A percentile compares a stretch with the other conserved stretches of the same genome.
phyloP scores from a whole-genome alignment of 2,329 filamentous ascomycete genomes.

The Amylocarpus encephaloides region DNA sequence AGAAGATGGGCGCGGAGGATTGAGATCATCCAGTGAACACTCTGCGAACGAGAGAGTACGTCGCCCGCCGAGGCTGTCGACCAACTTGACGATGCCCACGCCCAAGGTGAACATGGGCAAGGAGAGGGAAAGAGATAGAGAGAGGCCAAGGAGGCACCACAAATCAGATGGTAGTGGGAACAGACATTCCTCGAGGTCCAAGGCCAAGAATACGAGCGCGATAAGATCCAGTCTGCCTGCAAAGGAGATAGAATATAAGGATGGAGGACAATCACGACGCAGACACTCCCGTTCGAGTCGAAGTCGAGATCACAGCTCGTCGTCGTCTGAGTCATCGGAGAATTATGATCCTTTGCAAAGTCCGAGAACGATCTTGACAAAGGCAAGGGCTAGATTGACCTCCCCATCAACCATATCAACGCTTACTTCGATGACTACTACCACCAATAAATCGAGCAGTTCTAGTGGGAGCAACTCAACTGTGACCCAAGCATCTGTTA shows the following conservation, averaged over 20 bases:
- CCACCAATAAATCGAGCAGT: constrained; percentile 33
- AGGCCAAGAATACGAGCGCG: constrained; percentile 16
- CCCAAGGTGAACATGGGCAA: constrained; percentile 19
- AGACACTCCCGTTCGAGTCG: constrained; percentile 16
- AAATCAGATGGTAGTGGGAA: constrained; percentile 12
- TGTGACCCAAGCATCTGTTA: constrained; percentile 33
- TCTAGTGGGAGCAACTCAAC: constrained; percentile 39
- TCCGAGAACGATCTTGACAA: constrained; percentile 21
- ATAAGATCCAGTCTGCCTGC: constrained; percentile 14
- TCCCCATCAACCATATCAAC: constrained; percentile 32
- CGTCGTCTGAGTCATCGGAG: constrained; percentile 22
- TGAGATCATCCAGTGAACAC: constrained; percentile 15
- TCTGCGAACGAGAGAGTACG: constrained; percentile 9
- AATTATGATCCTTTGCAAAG: constrained; percentile 24
- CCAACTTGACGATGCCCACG: constrained; percentile 18
- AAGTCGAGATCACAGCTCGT: constrained; percentile 19
- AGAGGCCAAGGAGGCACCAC: constrained; percentile 17
- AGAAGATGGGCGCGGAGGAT: constrained; percentile 23
- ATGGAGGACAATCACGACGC: constrained; percentile 15
- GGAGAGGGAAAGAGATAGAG: constrained; percentile 23
- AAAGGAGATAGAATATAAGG: constrained; percentile 17
- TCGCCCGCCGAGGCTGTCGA: constrained; percentile 11
- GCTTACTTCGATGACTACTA: constrained; percentile 27
- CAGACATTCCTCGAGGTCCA: constrained; percentile 19
- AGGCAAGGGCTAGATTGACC: constrained; percentile 24